Base-by-base conservation (phyloP, 352 stramenopile species). In the Detonula confervacea region DNA sequence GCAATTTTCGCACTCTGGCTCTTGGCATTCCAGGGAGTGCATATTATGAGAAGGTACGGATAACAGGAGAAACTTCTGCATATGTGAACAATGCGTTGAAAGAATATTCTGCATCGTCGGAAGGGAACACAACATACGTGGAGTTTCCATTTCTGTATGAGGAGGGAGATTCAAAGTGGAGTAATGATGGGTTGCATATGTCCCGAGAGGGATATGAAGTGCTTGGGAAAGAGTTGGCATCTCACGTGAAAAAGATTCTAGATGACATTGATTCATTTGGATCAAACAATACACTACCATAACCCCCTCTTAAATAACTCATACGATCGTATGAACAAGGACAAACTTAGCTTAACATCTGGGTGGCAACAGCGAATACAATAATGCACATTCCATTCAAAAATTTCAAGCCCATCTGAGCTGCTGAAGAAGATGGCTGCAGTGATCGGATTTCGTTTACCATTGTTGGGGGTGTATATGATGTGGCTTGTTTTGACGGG, bases 61-160 rank as follows among this genome's bases (percentile, higher is more conserved):
- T 44, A 20, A 16, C 49, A 25, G 18, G 24, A n/a, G 30, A 55
- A 20, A 49, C 37, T 3, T n/a, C 52, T 12, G 9, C 37, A 18
- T 55, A 46, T 37, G 37, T 74, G 37, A 74, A 74, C 35, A 46
- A 27, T 4, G 51, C 30, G 20, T 27, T 74, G 52, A 74, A 44
- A 30, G n/a, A 27, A 16, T 74, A 65, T n/a, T 11, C 65, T 4
- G 39, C 39, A 22, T 51, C 51, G 18, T 64, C 65, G 11, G 25
- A 52, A 14, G 22, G 29, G 1, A 65, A 49, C 20, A 57, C 44
- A 64, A 37, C 39, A 14, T 74, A 74, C 24, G n/a, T 52, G 2
- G 65, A 74, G 11, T 74, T 74, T 42, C 65, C 65, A 27, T 66
- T 74, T 57, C 49, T 16, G 24, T 74, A 65, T 44, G 7, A 52